Evolutionary conservation across 106 monocot species (phyloP), one percentile per base, ranked within the genome.

Genomic region (Triglochin maritima): DNA sequence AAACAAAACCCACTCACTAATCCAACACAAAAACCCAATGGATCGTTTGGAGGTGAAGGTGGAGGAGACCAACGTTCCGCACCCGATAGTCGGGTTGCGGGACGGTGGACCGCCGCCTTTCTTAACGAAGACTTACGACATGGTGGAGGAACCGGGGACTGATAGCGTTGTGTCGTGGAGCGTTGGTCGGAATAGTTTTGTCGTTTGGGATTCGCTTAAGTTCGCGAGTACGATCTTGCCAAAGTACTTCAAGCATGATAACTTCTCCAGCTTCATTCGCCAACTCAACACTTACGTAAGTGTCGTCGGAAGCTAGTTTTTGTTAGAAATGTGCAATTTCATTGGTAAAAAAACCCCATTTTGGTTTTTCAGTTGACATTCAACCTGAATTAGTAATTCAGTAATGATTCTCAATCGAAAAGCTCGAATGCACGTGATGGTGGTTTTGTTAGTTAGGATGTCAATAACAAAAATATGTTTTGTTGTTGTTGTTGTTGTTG

Each of bases 191-290:
- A 72, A 72, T 6, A 72, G 64, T 50, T 64, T 72, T 53, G 13
- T 72, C n/a, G 64, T 72, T 11, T 72, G 72, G 72, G 72, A 72
- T 50, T 52, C 62, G 12, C 51, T 64, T 53, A 63, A 45, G 43
- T 53, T 72, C 43, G 62, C 72, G 4, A 60, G 16, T 42, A 55
- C 46, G 7, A 52, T 72, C 7, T 56, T 66, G 6, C 66, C 66
- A 4, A 49, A 29, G 10, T 66, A 66, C 66, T 66, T 66, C 66
- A 66, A 66, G 29, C 66, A 66, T 45, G 50, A 51, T 17, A 66
- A 66, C 50, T 50, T 66, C 66, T 66, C 66, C 66, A 53, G 66
- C 50, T 66, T 66, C 50, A 50, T 66, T 66, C 66, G 52, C 15
- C 66, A 53, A 17, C 66, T 66, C 42, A 66, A 66, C 9, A 66